These are phyloP conservation scores for Nicotiana benthamiana DNA, from an alignment of 257 asterid species.

Conservation along the genomic window DNA sequence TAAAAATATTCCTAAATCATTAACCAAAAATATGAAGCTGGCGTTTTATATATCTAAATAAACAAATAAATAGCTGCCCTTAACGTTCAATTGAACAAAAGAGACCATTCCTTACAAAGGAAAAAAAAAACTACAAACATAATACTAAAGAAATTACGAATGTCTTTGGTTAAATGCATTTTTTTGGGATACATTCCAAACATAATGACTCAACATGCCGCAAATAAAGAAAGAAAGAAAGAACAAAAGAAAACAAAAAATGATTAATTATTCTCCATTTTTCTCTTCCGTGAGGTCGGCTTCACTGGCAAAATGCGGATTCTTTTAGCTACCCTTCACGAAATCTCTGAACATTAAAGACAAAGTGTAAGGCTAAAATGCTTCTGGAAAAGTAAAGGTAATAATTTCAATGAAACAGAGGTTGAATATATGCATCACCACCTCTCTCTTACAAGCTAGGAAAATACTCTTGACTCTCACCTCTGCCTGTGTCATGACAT, in stretches of 20 bases:
- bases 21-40: not conserved
- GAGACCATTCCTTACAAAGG: not conserved
- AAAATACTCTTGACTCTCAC: too few species aligned
- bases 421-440: not conserved
- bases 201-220: not conserved
- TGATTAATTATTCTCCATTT: constrained; percentile 13
- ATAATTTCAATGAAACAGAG: too few species aligned
- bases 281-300: constrained; percentile 39
- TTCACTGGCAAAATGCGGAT: constrained; percentile 69
- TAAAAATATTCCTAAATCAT: not conserved
- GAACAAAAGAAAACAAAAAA: not conserved
- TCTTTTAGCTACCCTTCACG: constrained; percentile 72
- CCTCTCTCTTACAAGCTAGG: not conserved
- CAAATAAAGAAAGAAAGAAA: not conserved
- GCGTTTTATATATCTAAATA: not conserved
- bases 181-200: not conserved
- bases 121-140: not conserved
- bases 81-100: not conserved
- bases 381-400: not conserved
- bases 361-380: too few species aligned
- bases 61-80: not conserved
- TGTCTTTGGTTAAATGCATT: not conserved
- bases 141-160: not conserved
- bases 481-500: too few species aligned
- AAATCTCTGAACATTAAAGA: constrained; percentile 70